A percentile compares a stretch with the other conserved stretches of the same genome.
Evolutionary conservation across 768 basidiomycete species (phyloP).

Genomic region (Hortiboletus flavorubellus): DNA sequence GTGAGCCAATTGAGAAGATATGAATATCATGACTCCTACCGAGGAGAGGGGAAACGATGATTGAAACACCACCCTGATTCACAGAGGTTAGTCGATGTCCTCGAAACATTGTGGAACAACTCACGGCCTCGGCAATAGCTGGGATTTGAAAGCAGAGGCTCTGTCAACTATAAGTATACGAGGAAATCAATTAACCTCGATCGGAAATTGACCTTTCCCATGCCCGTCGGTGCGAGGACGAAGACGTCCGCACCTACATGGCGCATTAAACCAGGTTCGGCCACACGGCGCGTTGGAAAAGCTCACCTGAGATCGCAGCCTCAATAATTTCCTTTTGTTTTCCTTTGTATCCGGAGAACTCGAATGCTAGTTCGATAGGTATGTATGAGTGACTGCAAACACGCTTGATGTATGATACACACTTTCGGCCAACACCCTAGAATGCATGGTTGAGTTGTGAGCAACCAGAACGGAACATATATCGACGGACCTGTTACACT

Average conservation of each 20-base stretch:
- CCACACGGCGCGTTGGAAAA: background rate
- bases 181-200: background rate
- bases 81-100: background rate
- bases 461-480: background rate
- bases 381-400: background rate
- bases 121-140: slow-evolving; percentile 61
- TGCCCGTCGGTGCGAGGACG: slow-evolving; percentile 82
- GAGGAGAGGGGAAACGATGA: slow-evolving; percentile 75
- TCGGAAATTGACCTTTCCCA: slow-evolving; percentile 66
- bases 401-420: background rate
- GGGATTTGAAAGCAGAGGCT: slow-evolving; percentile 86
- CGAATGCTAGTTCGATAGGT: slow-evolving; percentile 52
- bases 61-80: slow-evolving; percentile 59
- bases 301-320: slow-evolving; percentile 60
- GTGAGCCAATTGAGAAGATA: background rate
- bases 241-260: slow-evolving; percentile 64
- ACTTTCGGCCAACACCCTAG: slow-evolving; percentile 28
- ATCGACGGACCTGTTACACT: slow-evolving; percentile 17
- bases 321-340: slow-evolving; percentile 75
- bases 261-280: background rate
- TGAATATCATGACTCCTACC: slow-evolving; percentile 38
- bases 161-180: slow-evolving; percentile 33
- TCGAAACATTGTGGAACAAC: background rate
- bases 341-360: slow-evolving; percentile 66
- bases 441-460: background rate